Conservation (phyloP, 2,329 filamentous ascomycete genomes). For the Colletotrichum sp. region DNA sequence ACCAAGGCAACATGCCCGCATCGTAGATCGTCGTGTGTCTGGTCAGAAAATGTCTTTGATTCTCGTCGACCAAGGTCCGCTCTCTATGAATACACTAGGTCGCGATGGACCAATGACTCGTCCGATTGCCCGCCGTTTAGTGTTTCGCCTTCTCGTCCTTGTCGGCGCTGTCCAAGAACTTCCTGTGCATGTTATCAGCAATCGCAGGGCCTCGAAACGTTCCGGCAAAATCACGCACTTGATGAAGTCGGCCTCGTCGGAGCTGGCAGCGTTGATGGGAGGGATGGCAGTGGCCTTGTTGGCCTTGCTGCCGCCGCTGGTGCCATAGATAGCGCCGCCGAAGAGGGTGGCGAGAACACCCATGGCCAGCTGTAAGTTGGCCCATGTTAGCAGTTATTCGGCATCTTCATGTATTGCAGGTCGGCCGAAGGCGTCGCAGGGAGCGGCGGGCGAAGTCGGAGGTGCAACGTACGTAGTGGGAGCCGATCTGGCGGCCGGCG, state of each 20-base stretch:
- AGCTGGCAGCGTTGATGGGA: slow-evolving; percentile 66
- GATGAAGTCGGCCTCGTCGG: slow-evolving; percentile 70
- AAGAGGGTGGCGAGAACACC: slow-evolving; percentile 58
- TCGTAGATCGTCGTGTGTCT: neutral
- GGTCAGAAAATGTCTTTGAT: slow-evolving; percentile 21
- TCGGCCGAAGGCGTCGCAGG: neutral
- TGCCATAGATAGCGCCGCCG: slow-evolving; percentile 34
- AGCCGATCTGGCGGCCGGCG: slow-evolving; percentile 64
- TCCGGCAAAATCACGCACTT: slow-evolving; percentile 49
- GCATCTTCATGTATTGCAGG: neutral
- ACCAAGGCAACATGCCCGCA: neutral
- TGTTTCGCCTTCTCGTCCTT: slow-evolving; percentile 48
- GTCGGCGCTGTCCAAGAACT: slow-evolving; percentile 51
- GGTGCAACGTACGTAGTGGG: slow-evolving; percentile 60
- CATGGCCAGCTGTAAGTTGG: slow-evolving; percentile 57
- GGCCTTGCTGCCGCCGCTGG: slow-evolving; percentile 52
- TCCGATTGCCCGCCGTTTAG: slow-evolving; percentile 30
- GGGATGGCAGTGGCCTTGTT: slow-evolving; percentile 47
- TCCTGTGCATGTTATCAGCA: slow-evolving; percentile 37
- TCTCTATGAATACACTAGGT: slow-evolving; percentile 22
- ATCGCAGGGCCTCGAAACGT: neutral
- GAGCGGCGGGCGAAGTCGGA: slow-evolving; percentile 1
- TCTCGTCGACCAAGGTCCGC: slow-evolving; percentile 7
- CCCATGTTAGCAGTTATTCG: slow-evolving; percentile 24
- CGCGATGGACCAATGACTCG: slow-evolving; percentile 16